Evolutionary conservation across 306 rosid species (phyloP).

Genomic region (Cicer chorassanicum): DNA sequence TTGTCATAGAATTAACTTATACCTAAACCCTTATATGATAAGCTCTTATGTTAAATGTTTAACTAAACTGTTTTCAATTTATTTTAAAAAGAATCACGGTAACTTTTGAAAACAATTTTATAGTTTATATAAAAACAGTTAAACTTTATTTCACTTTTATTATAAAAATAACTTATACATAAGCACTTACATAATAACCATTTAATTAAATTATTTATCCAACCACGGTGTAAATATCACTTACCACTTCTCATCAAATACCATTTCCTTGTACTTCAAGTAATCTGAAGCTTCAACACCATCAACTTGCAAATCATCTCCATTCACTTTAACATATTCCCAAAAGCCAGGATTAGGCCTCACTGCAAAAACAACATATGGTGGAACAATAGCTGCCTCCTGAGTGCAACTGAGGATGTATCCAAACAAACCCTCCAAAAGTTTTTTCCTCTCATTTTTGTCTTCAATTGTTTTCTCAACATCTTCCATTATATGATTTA

Average conservation of each 20-base stretch:
- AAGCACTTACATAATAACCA: no score
- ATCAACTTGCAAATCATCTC: conserved; percentile 75
- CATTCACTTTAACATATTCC: conserved; percentile 80
- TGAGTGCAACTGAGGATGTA: conserved; percentile 74
- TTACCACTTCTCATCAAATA: conserved; percentile 51
- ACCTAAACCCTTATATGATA: no score
- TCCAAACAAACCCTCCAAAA: conserved; percentile 78
- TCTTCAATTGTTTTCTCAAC: conserved; percentile 67
- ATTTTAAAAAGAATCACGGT: no score
- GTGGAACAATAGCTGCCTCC: conserved; percentile 88
- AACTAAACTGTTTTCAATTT: no score
- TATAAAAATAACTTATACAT: no score
- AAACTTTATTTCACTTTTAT: no score
- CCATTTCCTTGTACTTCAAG: conserved; percentile 73
- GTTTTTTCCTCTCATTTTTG: conserved; percentile 61
- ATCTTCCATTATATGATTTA: conserved; percentile 67
- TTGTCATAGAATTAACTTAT: no score
- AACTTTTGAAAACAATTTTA: no score
- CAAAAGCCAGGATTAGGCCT: conserved; percentile 91
- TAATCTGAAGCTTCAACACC: conserved; percentile 66
- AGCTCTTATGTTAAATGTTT: no score
- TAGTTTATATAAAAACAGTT: no score
- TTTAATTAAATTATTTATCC: no score
- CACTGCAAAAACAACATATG: conserved; percentile 80
- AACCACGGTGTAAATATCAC: neutral